Conservation (phyloP, 148 eudicot species). For the Vaccinium myrtillus region DNA sequence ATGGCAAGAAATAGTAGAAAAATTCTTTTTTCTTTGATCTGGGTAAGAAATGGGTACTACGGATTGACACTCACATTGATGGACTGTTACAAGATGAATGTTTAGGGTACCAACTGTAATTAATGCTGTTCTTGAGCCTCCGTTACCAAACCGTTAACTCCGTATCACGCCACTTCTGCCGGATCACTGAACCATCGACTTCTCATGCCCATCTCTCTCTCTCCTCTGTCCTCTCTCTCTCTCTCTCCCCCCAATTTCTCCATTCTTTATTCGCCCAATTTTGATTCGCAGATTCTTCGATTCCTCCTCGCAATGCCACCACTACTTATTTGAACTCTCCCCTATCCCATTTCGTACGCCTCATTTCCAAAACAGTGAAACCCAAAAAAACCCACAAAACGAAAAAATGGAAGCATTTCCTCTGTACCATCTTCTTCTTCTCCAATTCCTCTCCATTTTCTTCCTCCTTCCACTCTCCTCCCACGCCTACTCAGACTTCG, state of each 20-base stretch:
- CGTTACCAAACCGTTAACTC: not conserved
- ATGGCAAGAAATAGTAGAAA: no score
- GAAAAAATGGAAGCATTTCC: not conserved
- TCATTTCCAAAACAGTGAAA: not conserved
- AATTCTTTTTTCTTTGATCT: no score
- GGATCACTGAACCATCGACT: not conserved
- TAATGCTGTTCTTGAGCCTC: not conserved
- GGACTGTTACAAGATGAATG: not conserved
- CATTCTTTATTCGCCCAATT: not conserved
- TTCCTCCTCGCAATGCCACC: constrained; percentile 20
- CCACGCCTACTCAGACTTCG: constrained; percentile 38
- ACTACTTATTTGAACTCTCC: constrained; percentile 2
- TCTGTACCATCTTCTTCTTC: not conserved
- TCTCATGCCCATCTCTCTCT: no score
- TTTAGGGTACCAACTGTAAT: not conserved
- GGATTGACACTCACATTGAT: no score
- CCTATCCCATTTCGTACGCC: not conserved
- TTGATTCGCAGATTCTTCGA: constrained; percentile 27
- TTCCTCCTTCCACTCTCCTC: constrained; percentile 14
- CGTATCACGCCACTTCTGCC: not conserved
- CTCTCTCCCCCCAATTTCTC: constrained; percentile 7
- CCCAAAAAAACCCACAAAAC: not conserved
- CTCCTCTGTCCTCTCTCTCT: not conserved
- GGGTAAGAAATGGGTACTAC: no score
- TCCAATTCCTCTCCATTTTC: not conserved